Evolutionary conservation across 352 stramenopile genomes (phyloP).

Genomic region (Globisporangium ultimum): DNA sequence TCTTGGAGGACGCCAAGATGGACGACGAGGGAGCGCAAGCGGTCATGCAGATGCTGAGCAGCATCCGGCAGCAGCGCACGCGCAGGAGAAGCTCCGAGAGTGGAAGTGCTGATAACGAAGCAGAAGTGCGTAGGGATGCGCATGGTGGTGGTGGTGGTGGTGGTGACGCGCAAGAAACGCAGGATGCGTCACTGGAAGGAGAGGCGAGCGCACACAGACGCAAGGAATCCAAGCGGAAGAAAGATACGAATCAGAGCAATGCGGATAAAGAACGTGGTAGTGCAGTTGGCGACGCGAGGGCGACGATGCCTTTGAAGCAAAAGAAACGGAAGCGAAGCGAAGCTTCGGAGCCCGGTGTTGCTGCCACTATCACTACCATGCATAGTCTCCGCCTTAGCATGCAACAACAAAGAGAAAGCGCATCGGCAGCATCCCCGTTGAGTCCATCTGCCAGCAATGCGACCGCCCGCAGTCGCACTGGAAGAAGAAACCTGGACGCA

Average conservation of each 20-base stretch:
- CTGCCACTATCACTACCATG: too few relatives aligned
- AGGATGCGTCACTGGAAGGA: too few relatives aligned
- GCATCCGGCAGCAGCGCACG: conserved; percentile 1
- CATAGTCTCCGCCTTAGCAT: background rate
- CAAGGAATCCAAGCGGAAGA: too few relatives aligned
- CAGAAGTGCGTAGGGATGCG: background rate
- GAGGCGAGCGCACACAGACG: too few relatives aligned
- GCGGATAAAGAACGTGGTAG: background rate
- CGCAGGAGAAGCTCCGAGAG: background rate
- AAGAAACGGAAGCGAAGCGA: conserved; percentile 10
- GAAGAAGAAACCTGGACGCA: too few relatives aligned
- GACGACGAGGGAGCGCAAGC: background rate
- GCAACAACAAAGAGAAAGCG: background rate
- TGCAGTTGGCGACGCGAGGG: too few relatives aligned
- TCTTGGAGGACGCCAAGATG: background rate
- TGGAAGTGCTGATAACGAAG: conserved; percentile 4
- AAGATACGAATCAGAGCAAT: background rate
- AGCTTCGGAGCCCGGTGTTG: too few relatives aligned
- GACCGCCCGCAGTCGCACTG: too few relatives aligned
- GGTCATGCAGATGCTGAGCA: conserved; percentile 4
- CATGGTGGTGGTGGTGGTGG: background rate
- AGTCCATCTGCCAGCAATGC: too few relatives aligned
- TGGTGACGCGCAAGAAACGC: too few relatives aligned
- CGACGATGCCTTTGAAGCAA: background rate
- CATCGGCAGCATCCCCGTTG: background rate